Evolutionary conservation across 805 yeast genomes (phyloP), one percentile per base, ranked within the genome.

Genomic region (Gaillardinia entomophila): DNA sequence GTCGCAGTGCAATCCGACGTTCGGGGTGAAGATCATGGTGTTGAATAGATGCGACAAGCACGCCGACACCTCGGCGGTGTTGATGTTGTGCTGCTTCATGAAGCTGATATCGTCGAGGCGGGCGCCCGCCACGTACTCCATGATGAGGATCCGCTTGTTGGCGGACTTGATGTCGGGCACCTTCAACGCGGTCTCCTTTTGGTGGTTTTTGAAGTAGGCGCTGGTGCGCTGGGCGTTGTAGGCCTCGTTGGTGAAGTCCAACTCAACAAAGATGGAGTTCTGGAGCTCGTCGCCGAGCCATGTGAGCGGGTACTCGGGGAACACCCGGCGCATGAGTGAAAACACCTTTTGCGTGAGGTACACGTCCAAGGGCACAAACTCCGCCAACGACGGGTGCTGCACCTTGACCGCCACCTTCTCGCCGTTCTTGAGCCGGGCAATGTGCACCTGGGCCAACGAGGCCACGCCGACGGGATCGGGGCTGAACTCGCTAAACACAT

Each of bases 251-350:
- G 73, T 70, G 60, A 92, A 92, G 60, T 92, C 87, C 30, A 92
- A 67, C 56, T 92, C 99, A n/a, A 84, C 88, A 51, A 70, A 88
- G 33, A 92, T 88, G 1, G 96, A 85, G 22, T 68, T 69, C 48
- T 84, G 86, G 55, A 92, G 66, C 57, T 92, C 98, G 37, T 92
- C 96, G 11, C 95, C 86, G n/a, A 92, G 68, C 98, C 98, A 92
- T 3, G 81, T 76, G 43, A 94, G 60, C 0, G 97, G 95, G 51
- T 90, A 92, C 36, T 92, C 92, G 0, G 98, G 97, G 52, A 92
- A 92, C 8, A 85, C 79, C 41, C 73, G 71, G 49, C 78, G 77
- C 68, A 92, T 77, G 40, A 83, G 57, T 18, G 66, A 63, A 51
- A 90, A 90, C 3, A 89, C 95, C 2, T 77, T 66, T 35, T 74